These are phyloP conservation scores for Blastomyces parvus DNA, from an alignment of 2,329 filamentous ascomycete species.

Conservation along the genomic window DNA sequence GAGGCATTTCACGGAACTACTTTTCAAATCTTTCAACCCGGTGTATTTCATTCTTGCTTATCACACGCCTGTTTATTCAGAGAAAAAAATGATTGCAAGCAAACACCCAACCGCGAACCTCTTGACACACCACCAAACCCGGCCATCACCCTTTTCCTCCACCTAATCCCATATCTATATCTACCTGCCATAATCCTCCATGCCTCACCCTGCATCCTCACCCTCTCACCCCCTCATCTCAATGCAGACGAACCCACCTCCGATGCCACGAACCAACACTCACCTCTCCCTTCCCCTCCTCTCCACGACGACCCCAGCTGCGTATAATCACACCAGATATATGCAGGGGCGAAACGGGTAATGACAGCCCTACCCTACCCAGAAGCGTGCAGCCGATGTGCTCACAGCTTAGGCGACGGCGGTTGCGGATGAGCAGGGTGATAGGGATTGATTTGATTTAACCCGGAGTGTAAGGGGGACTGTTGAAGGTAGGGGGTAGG, in stretches of 20 bases:
- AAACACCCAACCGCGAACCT: not conserved
- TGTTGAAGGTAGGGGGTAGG: slow-evolving; percentile 9
- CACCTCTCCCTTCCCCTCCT: slow-evolving; percentile 10
- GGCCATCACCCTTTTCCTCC: not conserved
- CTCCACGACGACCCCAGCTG: slow-evolving; percentile 12
- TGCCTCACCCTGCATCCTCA: not conserved
- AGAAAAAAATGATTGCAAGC: not conserved
- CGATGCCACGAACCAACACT: slow-evolving; percentile 9
- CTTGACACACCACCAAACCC: not conserved
- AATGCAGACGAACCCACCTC: slow-evolving; percentile 10
- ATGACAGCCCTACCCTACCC: slow-evolving; percentile 1
- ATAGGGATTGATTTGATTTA: not conserved
- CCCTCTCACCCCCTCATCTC: slow-evolving; percentile 9
- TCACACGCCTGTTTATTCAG: not conserved
- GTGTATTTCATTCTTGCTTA: not conserved
- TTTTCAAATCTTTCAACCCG: not conserved
- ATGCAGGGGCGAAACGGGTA: slow-evolving; percentile 13
- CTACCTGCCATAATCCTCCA: too few relatives aligned
- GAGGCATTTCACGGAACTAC: not conserved
- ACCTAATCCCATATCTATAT: not conserved
- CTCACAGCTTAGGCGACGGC: slow-evolving; percentile 14
- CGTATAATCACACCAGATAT: slow-evolving; percentile 11
- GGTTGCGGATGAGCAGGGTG: slow-evolving; percentile 12
- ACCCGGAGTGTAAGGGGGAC: not conserved
- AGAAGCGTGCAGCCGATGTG: not conserved